phyloP scores from a whole-genome alignment of 495 filamentous ascomycete species.

The Chaetomium tenue region DNA sequence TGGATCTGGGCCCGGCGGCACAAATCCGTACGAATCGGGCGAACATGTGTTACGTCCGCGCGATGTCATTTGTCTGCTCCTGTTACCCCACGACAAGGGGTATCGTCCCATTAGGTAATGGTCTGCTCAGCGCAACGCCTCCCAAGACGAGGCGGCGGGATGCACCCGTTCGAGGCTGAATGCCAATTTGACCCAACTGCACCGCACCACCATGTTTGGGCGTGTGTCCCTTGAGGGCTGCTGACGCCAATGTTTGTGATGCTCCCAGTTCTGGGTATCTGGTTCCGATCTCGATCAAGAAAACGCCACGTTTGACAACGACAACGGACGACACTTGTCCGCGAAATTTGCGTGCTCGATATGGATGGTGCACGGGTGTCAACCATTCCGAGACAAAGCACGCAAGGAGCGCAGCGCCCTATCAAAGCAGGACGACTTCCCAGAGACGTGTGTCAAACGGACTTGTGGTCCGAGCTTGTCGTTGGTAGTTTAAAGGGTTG shows the following conservation, averaged over 20 bases:
- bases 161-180: conserved; percentile 20
- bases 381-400: conserved; percentile 6
- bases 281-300: conserved; percentile 10
- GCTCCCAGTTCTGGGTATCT: background rate
- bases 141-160: conserved; percentile 23
- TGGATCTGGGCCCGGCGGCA: conserved; percentile 4
- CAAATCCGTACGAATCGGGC: conserved; percentile 4
- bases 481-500: background rate
- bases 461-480: no score
- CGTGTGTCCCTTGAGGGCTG: background rate
- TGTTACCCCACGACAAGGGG: conserved; percentile 18
- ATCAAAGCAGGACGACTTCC: background rate
- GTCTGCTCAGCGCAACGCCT: background rate
- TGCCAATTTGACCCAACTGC: background rate
- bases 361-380: background rate
- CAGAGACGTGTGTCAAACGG: background rate
- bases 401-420: background rate
- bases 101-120: conserved; percentile 22
- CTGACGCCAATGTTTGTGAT: background rate
- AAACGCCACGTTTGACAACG: conserved; percentile 10
- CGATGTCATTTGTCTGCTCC: conserved; percentile 6
- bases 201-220: no score
- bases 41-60: conserved; percentile 11
- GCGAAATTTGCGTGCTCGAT: background rate
- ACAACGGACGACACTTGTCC: background rate